These are phyloP conservation scores for Moniliophthora roreri DNA, from an alignment of 1,284 basidiomycete species.

Conservation along the genomic window DNA sequence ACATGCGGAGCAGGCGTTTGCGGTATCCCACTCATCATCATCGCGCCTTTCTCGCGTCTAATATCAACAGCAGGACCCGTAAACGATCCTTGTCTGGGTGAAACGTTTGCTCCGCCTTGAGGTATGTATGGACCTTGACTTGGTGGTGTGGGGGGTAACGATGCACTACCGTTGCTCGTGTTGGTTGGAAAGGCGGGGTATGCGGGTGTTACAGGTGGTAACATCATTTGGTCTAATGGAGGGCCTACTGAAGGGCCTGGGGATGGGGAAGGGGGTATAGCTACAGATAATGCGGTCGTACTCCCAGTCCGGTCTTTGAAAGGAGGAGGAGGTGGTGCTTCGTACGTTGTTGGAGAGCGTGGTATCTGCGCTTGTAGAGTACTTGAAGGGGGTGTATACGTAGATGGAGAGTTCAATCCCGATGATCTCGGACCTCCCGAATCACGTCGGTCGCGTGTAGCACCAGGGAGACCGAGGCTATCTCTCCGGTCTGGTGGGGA, in stretches of 20 bases:
- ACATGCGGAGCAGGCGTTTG: conserved; percentile 55
- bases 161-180: neutral
- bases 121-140: conserved; percentile 55
- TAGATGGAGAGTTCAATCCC: neutral
- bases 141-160: conserved; percentile 46
- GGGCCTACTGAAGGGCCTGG: conserved; percentile 19
- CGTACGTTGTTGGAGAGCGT: conserved; percentile 51
- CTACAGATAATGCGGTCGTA: neutral
- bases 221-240: conserved; percentile 12
- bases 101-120: conserved; percentile 33
- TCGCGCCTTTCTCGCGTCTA: conserved; percentile 47
- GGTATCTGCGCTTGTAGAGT: conserved; percentile 29
- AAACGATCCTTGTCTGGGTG: neutral
- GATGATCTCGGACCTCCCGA: neutral
- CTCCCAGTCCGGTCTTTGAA: conserved; percentile 10
- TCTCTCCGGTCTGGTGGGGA: neutral
- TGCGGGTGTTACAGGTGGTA: conserved; percentile 59
- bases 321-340: conserved; percentile 37
- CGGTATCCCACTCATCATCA: conserved; percentile 29
- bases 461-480: neutral
- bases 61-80: conserved; percentile 63
- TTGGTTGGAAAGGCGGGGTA: conserved; percentile 63
- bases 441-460: neutral
- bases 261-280: conserved; percentile 7
- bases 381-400: conserved; percentile 23